Evolutionary conservation across 352 stramenopile species (phyloP), one percentile per base, ranked within the genome.

Genomic region (Nothophytophthora sp.): DNA sequence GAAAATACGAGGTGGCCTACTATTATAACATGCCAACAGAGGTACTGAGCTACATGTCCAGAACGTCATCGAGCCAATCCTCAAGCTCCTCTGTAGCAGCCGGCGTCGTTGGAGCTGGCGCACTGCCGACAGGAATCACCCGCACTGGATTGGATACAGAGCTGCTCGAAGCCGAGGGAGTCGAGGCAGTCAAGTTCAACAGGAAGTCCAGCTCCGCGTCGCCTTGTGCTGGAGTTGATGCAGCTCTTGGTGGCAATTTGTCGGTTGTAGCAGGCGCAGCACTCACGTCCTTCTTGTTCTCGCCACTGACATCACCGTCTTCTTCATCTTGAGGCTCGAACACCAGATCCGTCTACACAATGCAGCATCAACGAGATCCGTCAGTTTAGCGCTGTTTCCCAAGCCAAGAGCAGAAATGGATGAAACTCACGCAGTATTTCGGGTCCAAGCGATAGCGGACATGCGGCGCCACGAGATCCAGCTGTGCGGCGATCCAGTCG

Each of bases 11-110:
- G n/a, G n/a, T n/a, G n/a, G n/a, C n/a, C n/a, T n/a, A n/a, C n/a
- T n/a, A n/a, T n/a, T n/a, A 40, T 44, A 32, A 35, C 29, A 48
- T 25, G 50, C 22, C 28, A 60, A 66, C 32, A 54, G 61, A 36
- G 64, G 1, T 7, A 29, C 45, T 41, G 20, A 24, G 12, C 35
- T 58, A 79, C 55, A 75, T 61, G 38, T 82, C 76, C 24, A 90
- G 47, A 4, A 90, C 63, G 30, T 87, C 75, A 39, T 90, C 80
- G 15, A 90, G 61, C 80, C 80, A 90, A 3, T 86, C 75, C 56
- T 90, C 80, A 7, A 88, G 62, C 25, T 88, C 62, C 5, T 83
- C 56, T 2, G 53, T 53, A 43, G 55, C 35, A 16, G 52, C 22
- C 9, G 50, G 25, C 30, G 55, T 64, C 13, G 35, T 49, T 28